Percentiles rank a stretch among this genome's conserved stretches.
phyloP scores from a whole-genome alignment of 371 early-diverging fungal species.

The Smittium culicis region DNA sequence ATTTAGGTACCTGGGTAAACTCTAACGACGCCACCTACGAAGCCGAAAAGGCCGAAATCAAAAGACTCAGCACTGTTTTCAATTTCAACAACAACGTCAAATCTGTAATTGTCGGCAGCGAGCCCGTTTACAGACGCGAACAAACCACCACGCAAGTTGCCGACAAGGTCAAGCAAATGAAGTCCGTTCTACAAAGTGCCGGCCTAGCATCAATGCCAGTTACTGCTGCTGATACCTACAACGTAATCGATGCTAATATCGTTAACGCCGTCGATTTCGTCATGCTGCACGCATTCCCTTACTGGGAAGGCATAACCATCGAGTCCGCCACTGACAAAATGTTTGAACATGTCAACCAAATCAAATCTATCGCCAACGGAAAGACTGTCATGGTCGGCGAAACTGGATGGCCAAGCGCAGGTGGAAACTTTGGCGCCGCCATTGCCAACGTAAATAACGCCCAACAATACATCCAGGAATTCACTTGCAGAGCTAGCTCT shows the following conservation, averaged over 20 bases:
- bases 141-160: conserved; percentile 27
- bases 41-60: conserved; percentile 34
- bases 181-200: conserved; percentile 24
- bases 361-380: conserved; percentile 31
- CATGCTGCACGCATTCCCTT: conserved; percentile 50
- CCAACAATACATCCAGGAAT: conserved; percentile 29
- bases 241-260: conserved; percentile 33
- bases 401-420: conserved; percentile 51
- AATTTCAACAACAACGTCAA: conserved; percentile 33
- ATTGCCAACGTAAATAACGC: conserved; percentile 35
- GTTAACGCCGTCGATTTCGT: conserved; percentile 41
- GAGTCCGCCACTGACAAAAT: conserved; percentile 34
- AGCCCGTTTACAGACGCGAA: conserved; percentile 41
- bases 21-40: conserved; percentile 34
- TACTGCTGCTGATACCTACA: conserved; percentile 44
- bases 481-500: conserved; percentile 28
- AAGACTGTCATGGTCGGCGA: conserved; percentile 42
- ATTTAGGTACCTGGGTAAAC: conserved; percentile 49
- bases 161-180: conserved; percentile 30
- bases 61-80: conserved; percentile 25
- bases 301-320: conserved; percentile 46
- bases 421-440: conserved; percentile 34
- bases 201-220: conserved; percentile 33
- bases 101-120: conserved; percentile 45
- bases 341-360: conserved; percentile 31